Evolutionary conservation across 2,329 filamentous ascomycete genomes (phyloP).

Genomic region (Tolypocladium guangdongense): DNA sequence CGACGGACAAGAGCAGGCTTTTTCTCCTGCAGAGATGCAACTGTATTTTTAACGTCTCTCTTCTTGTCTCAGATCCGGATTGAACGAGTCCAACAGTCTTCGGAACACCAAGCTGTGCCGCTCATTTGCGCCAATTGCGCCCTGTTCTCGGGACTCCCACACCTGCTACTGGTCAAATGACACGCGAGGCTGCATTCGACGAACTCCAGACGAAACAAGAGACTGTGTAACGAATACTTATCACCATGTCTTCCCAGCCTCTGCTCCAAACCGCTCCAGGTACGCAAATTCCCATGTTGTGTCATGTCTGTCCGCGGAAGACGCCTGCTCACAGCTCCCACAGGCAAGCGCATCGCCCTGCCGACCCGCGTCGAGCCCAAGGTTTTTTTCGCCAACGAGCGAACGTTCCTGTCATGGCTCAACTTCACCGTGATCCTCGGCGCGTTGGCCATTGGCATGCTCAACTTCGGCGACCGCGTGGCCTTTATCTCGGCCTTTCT

Average conservation of each 20-base stretch:
- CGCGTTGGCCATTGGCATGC: slow-evolving; percentile 87
- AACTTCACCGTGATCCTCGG: slow-evolving; percentile 99
- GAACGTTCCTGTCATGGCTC: slow-evolving; percentile 97
- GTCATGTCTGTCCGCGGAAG: not conserved
- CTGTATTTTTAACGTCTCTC: not conserved
- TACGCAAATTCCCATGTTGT: slow-evolving; percentile 31
- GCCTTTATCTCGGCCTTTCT: slow-evolving; percentile 89
- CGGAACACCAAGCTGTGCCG: not conserved
- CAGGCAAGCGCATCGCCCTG: slow-evolving; percentile 96
- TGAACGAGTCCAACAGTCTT: not conserved
- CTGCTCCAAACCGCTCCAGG: slow-evolving; percentile 89
- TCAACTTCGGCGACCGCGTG: slow-evolving; percentile 93
- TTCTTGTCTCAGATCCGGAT: not conserved
- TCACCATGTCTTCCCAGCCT: slow-evolving; percentile 85
- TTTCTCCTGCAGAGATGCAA: not conserved
- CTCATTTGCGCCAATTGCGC: not conserved
- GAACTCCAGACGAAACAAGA: not conserved
- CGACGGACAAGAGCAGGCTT: not conserved
- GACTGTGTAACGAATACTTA: not conserved
- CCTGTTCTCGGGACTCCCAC: not conserved
- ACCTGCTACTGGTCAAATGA: not conserved
- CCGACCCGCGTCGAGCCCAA: slow-evolving; percentile 97
- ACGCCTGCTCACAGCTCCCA: slow-evolving; percentile 6
- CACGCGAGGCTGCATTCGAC: not conserved
- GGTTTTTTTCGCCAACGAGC: slow-evolving; percentile 99